Base-by-base conservation (phyloP, 1,284 basidiomycete genomes). In the Papiliotrema terrestris region DNA sequence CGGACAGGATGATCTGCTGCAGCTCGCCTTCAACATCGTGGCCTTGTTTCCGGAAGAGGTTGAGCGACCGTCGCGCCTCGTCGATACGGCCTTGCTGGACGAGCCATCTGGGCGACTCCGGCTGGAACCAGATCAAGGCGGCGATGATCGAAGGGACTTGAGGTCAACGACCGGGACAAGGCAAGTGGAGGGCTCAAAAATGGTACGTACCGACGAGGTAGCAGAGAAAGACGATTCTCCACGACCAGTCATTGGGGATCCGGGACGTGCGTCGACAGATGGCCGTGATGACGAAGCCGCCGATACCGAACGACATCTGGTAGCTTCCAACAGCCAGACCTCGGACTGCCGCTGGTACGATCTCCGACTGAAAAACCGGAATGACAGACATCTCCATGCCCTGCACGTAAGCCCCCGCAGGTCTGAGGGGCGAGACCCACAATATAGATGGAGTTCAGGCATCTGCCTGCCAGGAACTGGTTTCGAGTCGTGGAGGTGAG, bases 161-260 rank as follows among this genome's bases (percentile, higher is more conserved):
- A 61, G 63, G 29, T 32, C 25, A 59, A 37, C 26, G 59, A 61
- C n/a, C 49, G 54, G 61, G 32, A 64, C 58, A 25, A 59, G 52
- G 1, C 32, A 35, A 1, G 39, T n/a, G 13, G 56, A n/a, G n/a
- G n/a, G n/a, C n/a, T n/a, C n/a, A n/a, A n/a, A n/a, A n/a, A n/a
- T n/a, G n/a, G n/a, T 2, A 39, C 35, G 29, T 45, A 45, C 43
- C 52, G 29, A 49, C 20, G 20, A 48, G 43, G 57, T 52, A 59
- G 57, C 45, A 56, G 15, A 52, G 42, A 35, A 59, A 52, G 13
- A 49, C 46, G 23, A 59, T 56, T 9, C 45, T n/a, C 57, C 57
- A 59, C 6, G 54, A 26, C 57, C 50, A 52, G 45, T 59, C 51
- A 23, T 52, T 59, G 1, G 44, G 14, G 25, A 59, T 52, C 3